Conservation (phyloP, 2,329 filamentous ascomycete species). For the Cercospora zeae-maydis region DNA sequence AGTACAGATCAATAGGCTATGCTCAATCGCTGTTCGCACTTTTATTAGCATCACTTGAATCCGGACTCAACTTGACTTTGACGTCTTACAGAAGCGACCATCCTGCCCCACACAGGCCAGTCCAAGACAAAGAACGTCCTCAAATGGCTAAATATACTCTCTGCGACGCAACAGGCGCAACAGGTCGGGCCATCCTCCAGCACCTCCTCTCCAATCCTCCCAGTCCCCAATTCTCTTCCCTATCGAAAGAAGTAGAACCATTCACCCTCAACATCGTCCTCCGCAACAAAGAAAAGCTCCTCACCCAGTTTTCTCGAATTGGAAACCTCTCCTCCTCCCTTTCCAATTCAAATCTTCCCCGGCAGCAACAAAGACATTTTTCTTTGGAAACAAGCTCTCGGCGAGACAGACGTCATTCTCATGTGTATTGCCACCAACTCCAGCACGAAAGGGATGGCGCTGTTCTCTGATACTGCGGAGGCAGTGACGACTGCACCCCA, state of each 20-base stretch:
- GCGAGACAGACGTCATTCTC: not conserved
- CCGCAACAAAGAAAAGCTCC: constrained; percentile 1
- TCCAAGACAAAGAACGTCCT: not conserved
- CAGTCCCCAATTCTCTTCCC: not conserved
- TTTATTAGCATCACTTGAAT: not conserved
- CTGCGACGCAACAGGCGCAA: constrained; percentile 6
- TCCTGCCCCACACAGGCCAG: not conserved
- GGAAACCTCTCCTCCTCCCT: not conserved
- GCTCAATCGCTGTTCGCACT: not conserved
- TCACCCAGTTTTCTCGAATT: not conserved
- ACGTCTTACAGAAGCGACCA: not conserved
- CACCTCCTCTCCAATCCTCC: not conserved
- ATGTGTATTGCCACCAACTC: constrained; percentile 9
- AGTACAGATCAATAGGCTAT: not conserved
- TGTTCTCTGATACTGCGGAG: not conserved
- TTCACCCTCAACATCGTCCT: constrained; percentile 7
- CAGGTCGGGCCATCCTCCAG: not conserved
- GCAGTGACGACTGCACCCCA: not conserved
- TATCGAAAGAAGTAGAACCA: not conserved
- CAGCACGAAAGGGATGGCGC: not conserved
- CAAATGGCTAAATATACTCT: not conserved
- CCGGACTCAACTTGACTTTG: not conserved
- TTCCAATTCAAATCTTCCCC: not conserved
- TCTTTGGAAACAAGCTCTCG: not conserved
- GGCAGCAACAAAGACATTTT: not conserved